Conservation (phyloP, 495 filamentous ascomycete species). For the Penicillium taxi region DNA sequence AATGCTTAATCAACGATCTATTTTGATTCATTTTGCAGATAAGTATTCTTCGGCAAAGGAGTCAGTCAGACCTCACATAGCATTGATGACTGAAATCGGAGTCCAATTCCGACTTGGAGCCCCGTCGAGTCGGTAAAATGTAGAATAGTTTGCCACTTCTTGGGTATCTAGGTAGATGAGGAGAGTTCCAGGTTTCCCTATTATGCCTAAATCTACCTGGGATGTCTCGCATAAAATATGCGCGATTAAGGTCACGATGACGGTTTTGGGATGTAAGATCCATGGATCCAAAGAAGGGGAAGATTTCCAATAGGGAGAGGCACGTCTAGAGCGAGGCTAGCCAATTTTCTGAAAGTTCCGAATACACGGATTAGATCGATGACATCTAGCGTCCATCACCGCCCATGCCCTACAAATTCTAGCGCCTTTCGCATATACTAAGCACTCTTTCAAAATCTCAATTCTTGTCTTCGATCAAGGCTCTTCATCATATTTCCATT, state of each 20-base stretch:
- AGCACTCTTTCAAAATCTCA: neutral
- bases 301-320: slow-evolving; percentile 16
- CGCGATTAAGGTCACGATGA: slow-evolving; percentile 21
- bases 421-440: neutral
- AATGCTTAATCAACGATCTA: too few relatives aligned
- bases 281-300: slow-evolving; percentile 7
- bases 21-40: too few relatives aligned
- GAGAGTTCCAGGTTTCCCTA: too few relatives aligned
- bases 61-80: too few relatives aligned
- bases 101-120: neutral
- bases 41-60: too few relatives aligned
- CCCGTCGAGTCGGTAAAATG: too few relatives aligned
- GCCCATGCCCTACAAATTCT: slow-evolving; percentile 18
- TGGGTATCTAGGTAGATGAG: too few relatives aligned
- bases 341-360: slow-evolving; percentile 4
- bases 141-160: too few relatives aligned
- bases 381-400: slow-evolving; percentile 21
- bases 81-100: neutral
- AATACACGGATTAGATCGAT: slow-evolving; percentile 11
- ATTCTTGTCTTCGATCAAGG: neutral
- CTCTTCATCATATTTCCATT: neutral
- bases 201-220: too few relatives aligned
- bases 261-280: slow-evolving; percentile 1
- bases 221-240: slow-evolving; percentile 16
- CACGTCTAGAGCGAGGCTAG: slow-evolving; percentile 1